Base-by-base conservation (phyloP, 148 eudicot species). In the Nepenthes gracilis region DNA sequence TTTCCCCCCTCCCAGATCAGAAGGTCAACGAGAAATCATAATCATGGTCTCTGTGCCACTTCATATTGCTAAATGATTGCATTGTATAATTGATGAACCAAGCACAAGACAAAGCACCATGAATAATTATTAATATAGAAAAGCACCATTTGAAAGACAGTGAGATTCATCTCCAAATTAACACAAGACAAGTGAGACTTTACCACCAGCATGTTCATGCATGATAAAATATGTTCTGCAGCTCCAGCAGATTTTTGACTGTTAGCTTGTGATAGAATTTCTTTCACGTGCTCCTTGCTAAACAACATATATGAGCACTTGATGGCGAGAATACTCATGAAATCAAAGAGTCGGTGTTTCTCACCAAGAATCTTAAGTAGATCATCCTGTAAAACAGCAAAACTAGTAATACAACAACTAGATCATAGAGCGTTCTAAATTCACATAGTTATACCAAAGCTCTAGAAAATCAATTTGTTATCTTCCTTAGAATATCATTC, bases 201-300 rank as follows among this genome's bases (percentile, higher is more conserved):
- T 83, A 93, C 99, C 97, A 86, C 99, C 61, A 93, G 84, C 64
- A 86, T 81, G 73, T 87, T 81, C 79, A 85, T 88, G 87, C 97
- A 88, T 66, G 99, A 79, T 73, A 76, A 64, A 71, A 82, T 82
- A 57, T 67, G 60, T 62, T 86, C 69, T 38, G 78, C 63, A 60
- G 61, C 68, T 69, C 69, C 92, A 67, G 78, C 72, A 65, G 89
- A 77, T 75, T 86, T 86, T 59, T 78, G 88, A 15, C 57, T 45
- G 37, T 76, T 80, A 53, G 80, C 74, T 73, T 80, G 91, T 54
- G 65, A 61, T 63, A 93, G 75, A 65, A 89, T 70, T 78, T 89
- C 97, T 74, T 83, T 93, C 47, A 86, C 91, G 61, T 84, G 89
- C 69, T 93, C 99, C 84, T 89, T 93, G 81, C 80, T 79, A 75